phyloP scores from a whole-genome alignment of 331 rosid genomes.

The Acacia concinna region DNA sequence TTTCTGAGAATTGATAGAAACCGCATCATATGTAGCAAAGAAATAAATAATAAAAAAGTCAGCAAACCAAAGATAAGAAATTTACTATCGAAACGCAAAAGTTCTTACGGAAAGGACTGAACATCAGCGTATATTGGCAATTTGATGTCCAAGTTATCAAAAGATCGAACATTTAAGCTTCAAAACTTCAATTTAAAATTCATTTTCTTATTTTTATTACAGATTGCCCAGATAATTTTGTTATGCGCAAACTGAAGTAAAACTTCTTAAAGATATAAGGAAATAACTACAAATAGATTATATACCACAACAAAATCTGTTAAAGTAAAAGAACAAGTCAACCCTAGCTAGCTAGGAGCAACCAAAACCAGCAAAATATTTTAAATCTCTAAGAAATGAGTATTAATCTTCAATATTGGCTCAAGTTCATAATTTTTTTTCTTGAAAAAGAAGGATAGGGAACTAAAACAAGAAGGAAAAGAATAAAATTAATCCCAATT shows the following conservation, averaged over 20 bases:
- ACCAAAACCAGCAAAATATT: not conserved
- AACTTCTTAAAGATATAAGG: no score
- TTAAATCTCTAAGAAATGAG: not conserved
- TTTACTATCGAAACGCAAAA: not conserved
- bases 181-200: not conserved
- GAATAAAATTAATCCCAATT: constrained; percentile 20
- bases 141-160: not conserved
- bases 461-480: not conserved
- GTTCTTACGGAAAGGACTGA: not conserved
- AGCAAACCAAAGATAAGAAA: not conserved
- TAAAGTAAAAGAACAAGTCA: not conserved
- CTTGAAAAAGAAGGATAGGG: not conserved
- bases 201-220: not conserved
- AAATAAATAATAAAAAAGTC: not conserved
- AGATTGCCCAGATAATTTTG: not conserved
- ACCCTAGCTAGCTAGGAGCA: not conserved
- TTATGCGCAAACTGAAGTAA: not conserved
- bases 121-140: not conserved
- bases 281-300: not conserved
- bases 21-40: not conserved
- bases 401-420: not conserved
- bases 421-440: not conserved
- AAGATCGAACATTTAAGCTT: not conserved
- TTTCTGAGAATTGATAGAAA: not conserved
- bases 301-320: not conserved